Base-by-base conservation (phyloP, 352 stramenopile genomes). In the Phytophthora kernoviae region DNA sequence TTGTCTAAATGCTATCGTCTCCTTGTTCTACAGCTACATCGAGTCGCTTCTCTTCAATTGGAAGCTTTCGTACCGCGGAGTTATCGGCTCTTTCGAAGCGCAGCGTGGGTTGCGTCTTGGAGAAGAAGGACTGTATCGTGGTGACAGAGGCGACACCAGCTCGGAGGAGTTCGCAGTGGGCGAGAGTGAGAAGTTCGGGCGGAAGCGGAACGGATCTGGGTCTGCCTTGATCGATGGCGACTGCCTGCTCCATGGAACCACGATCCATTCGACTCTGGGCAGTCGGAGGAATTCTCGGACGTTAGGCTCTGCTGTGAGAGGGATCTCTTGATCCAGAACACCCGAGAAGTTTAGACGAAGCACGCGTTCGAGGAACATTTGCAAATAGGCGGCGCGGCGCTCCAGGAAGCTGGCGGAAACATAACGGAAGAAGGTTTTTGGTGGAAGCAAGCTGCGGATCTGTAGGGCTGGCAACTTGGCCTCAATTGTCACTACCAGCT, bases 341-440 rank as follows among this genome's bases (percentile, higher is more conserved):
- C 85, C 85, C 22, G 71, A 59, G 48, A 92, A 94, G 8, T 67
- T 68, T 22, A 90, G 62, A 7, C 66, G 58, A 12, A 94, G 62
- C 11, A 87, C 21, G 15, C 75, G 72, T 30, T 91, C 77, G 1
- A 94, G 61, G 44, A 92, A 94, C 4, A 65, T 55, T 49, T 94
- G 81, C 49, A 94, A 53, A 2, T 71, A 71, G 0, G 78, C 75
- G 2, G 78, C 76, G 40, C 85, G 78, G 5, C 64, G 68, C 57
- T 94, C 85, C 8, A 94, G 49, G 45, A 84, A 94, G 26, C 65
- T 68, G 0, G 74, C 73, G 0, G 72, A 82, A 7, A 78, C 42
- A 27, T 77, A 89, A 17, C 77, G 71, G 43, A 92, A 91, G 11
- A 94, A 64, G 1, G 85, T 92, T 51, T 94, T 94, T 6, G 75